phyloP scores from a whole-genome alignment of 805 yeast genomes.

The Spathaspora passalidarum region DNA sequence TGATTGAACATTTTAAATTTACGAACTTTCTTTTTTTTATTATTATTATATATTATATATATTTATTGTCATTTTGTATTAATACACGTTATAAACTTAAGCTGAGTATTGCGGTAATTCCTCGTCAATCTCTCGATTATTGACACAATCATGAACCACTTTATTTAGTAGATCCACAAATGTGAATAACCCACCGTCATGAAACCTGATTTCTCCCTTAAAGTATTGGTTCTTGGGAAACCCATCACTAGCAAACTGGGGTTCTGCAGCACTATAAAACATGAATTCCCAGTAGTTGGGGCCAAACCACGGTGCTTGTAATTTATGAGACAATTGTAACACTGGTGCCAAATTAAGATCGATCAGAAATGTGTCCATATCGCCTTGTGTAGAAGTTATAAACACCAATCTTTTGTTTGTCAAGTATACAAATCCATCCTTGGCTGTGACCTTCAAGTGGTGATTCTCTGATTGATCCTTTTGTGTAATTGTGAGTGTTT shows the following conservation, averaged over 20 bases:
- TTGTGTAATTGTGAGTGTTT: slow-evolving; percentile 23
- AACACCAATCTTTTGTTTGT: slow-evolving; percentile 42
- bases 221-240: slow-evolving; percentile 38
- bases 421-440: slow-evolving; percentile 39
- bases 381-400: slow-evolving; percentile 39
- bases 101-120: slow-evolving; percentile 42
- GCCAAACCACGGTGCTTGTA: slow-evolving; percentile 54
- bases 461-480: neutral
- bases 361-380: slow-evolving; percentile 40
- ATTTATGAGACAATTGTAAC: slow-evolving; percentile 34
- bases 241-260: slow-evolving; percentile 38
- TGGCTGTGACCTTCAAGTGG: slow-evolving; percentile 26
- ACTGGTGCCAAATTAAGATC: slow-evolving; percentile 23
- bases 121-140: slow-evolving; percentile 40
- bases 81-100: neutral
- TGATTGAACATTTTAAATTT: slow-evolving; percentile 4
- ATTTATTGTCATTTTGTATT: neutral
- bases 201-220: slow-evolving; percentile 37
- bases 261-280: slow-evolving; percentile 31
- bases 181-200: slow-evolving; percentile 47
- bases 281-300: slow-evolving; percentile 46
- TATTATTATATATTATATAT: slow-evolving; percentile 1
- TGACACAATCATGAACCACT: slow-evolving; percentile 31
- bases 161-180: slow-evolving; percentile 34
- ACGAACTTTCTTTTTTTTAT: neutral